Conservation (phyloP, 1,139 yeast species). For the Sugiyamaella grinbergsii region DNA sequence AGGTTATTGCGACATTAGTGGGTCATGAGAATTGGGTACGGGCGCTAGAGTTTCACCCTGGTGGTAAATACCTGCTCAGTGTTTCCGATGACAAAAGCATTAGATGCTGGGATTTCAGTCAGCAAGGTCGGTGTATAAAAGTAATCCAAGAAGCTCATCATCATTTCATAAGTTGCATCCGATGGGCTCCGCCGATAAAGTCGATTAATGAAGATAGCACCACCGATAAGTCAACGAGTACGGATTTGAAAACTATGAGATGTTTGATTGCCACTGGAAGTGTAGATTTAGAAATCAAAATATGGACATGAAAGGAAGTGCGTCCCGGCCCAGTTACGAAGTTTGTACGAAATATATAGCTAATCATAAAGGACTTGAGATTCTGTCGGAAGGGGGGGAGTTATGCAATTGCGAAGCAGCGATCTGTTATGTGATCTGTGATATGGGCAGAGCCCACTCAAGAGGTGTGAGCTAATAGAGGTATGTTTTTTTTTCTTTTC, state of each 20-base stretch:
- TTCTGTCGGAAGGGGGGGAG: not conserved
- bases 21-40: slow-evolving; percentile 94
- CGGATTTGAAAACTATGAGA: slow-evolving; percentile 32
- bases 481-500: not conserved
- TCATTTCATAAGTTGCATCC: slow-evolving; percentile 68
- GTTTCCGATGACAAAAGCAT: slow-evolving; percentile 81
- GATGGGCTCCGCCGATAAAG: slow-evolving; percentile 53
- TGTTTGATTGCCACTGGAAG: slow-evolving; percentile 75
- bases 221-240: slow-evolving; percentile 14
- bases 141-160: slow-evolving; percentile 62
- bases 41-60: slow-evolving; percentile 69
- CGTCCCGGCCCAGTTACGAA: not conserved
- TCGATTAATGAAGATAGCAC: slow-evolving; percentile 26
- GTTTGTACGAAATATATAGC: slow-evolving; percentile 1
- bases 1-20: slow-evolving; percentile 53
- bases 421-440: not conserved
- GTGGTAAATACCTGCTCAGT: slow-evolving; percentile 68
- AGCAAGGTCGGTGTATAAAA: slow-evolving; percentile 54
- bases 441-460: slow-evolving; percentile 1
- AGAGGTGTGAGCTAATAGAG: not conserved
- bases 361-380: not conserved
- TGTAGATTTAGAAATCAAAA: slow-evolving; percentile 75
- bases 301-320: slow-evolving; percentile 57
- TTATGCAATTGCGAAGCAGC: too few relatives aligned
- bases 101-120: slow-evolving; percentile 75